Evolutionary conservation across 352 stramenopile species (phyloP), one percentile per base, ranked within the genome.

Genomic region (Stramenopiles sp.): DNA sequence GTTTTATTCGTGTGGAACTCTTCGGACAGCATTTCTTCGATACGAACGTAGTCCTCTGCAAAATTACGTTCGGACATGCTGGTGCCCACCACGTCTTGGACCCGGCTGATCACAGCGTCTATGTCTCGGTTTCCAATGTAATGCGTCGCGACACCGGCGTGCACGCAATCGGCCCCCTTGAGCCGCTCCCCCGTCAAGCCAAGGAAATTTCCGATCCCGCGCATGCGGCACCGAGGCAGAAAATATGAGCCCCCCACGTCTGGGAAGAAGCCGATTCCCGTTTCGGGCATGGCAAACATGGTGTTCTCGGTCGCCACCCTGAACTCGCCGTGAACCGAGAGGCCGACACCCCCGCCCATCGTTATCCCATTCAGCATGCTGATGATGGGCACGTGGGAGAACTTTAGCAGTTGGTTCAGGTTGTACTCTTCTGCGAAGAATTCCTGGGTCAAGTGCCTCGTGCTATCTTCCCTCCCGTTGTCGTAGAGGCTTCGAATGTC

Each of bases 201-300:
- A 34, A 98, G 79, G 84, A 96, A 98, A 75, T 89, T 91, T 18
- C 93, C 93, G 6, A 97, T 78, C 3, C 77, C 78, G 68, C 76
- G 77, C 68, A 69, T 75, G 71, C 86, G 85, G 12, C 90, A 88
- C 75, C 84, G 85, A 82, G 94, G 87, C 77, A 98, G 84, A 78
- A 97, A 79, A 80, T 95, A 88, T 48, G 88, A 94, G 1, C 82
- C 88, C 37, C 95, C 95, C 33, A 98, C 93, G 82, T 99, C 95
- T 3, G 94, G 94, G 80, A 98, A 97, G 73, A 98, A 92, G 1
- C 95, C 95, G 78, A 99, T 97, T 2, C 87, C 91, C 4, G 88
- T 97, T 86, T 99, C 95, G 1, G 95, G 95, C 94, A 98, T 99
- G n/a, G 94, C 91, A 79, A 98, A 98, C 0, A 97, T 34, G 49